Evolutionary conservation across 176 grass and related monocot species (phyloP), one percentile per base, ranked within the genome.

Genomic region (Aegilops tauschii): DNA sequence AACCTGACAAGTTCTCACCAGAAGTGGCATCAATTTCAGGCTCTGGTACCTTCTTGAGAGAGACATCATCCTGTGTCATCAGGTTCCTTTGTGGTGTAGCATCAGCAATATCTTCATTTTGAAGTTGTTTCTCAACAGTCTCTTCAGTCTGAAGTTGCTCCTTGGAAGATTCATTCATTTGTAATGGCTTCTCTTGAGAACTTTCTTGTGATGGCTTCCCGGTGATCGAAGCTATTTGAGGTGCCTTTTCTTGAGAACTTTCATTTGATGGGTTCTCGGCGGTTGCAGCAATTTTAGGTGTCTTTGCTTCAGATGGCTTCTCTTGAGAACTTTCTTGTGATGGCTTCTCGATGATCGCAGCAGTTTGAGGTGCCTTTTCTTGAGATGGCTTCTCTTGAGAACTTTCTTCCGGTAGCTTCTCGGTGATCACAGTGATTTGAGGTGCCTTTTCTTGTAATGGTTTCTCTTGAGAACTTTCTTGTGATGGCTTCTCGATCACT

Each of bases 81-180:
- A 25, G 29, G 16, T 47, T 35, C 13, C 45, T 54, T 59, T 30
- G 32, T 58, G 8, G 23, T 14, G 28, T 68, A 49, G 35, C 62
- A 16, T 31, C 49, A 76, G 61, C 42, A 73, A 6, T 32, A 52
- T 47, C 81, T 52, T 91, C 77, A 63, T 4, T 85, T 81, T 82
- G 86, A 71, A 71, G 56, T 82, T 40, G 62, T 27, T 84, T 85
- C 77, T 85, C 70, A 58, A 65, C 40, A 58, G 12, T 37, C 29
- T 81, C 90, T 85, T 71, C 31, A 76, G 39, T 88, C 74, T 78
- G 63, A 62, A 81, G 82, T 71, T 86, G 70, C 63, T 88, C 62
- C 82, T 85, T 44, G 65, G 78, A 84, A 16, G 32, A 31, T 81
- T 81, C 71, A 11, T 42, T 88, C 16, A 9, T 85, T 88, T 88